A percentile compares a stretch with the other conserved stretches of the same genome.
phyloP scores from a whole-genome alignment of 768 basidiomycete genomes.

The Tylopilus felleus region DNA sequence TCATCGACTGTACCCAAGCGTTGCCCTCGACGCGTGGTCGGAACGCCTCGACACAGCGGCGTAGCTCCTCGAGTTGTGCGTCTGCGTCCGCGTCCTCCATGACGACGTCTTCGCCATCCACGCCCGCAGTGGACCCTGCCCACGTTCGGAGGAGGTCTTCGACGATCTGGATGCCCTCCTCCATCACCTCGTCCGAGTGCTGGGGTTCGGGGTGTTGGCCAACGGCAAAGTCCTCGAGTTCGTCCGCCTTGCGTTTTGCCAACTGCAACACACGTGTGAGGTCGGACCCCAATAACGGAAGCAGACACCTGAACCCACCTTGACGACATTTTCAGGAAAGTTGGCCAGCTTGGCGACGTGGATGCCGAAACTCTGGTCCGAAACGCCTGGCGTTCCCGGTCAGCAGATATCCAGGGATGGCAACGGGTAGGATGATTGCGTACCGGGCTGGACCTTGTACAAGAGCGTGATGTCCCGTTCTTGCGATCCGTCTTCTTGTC shows the following conservation, averaged over 20 bases:
- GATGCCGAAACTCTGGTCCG: conserved; percentile 97
- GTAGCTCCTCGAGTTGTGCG: conserved; percentile 45
- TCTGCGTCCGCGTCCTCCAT: conserved; percentile 46
- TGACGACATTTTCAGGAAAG: conserved; percentile 92
- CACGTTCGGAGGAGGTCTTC: conserved; percentile 75
- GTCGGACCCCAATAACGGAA: neutral
- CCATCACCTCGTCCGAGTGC: conserved; percentile 57
- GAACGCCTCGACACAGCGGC: conserved; percentile 60
- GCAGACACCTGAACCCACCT: conserved; percentile 41
- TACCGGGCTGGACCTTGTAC: conserved; percentile 78
- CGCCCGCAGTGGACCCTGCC: conserved; percentile 38
- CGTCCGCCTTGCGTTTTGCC: conserved; percentile 89
- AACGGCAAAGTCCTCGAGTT: conserved; percentile 79
- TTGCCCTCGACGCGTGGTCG: conserved; percentile 72
- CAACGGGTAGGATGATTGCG: conserved; percentile 13
- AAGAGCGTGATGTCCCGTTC: conserved; percentile 79
- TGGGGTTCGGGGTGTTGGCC: conserved; percentile 37
- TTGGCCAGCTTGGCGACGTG: conserved; percentile 97
- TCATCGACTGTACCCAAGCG: conserved; percentile 67
- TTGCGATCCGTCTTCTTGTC: conserved; percentile 42
- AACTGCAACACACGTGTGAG: conserved; percentile 43
- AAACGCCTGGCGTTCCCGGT: conserved; percentile 54
- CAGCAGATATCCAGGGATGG: neutral
- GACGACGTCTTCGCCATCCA: conserved; percentile 43
- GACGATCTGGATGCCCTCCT: conserved; percentile 79